Conservation (phyloP, 805 yeast species). For the Monosporozyma siamensis region DNA sequence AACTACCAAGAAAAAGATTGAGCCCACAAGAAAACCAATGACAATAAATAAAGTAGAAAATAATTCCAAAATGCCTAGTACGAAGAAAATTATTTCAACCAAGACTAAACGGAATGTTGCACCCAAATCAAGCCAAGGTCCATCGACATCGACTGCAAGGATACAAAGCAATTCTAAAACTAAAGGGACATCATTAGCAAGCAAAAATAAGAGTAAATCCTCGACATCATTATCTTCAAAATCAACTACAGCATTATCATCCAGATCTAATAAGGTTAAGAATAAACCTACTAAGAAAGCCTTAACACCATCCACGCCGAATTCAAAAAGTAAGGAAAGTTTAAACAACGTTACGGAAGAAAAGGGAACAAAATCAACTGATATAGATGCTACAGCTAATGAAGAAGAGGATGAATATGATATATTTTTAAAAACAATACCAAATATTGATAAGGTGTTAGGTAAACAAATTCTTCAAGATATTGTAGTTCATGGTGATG, state of each 20-base stretch:
- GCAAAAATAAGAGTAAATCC: neutral
- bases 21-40: neutral
- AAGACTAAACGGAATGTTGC: too few relatives aligned
- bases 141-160: too few relatives aligned
- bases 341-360: neutral
- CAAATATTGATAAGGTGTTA: conserved; percentile 69
- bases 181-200: neutral
- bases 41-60: too few relatives aligned
- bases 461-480: conserved; percentile 82
- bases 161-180: neutral
- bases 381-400: neutral
- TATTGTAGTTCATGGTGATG: conserved; percentile 82
- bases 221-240: neutral
- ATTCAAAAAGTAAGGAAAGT: neutral
- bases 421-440: conserved; percentile 28
- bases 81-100: neutral
- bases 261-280: neutral
- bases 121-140: too few relatives aligned
- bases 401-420: conserved; percentile 7
- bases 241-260: neutral
- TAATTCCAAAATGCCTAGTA: too few relatives aligned
- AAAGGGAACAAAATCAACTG: neutral
- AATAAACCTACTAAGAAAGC: neutral
- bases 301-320: neutral
- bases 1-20: neutral